A percentile compares a stretch with the other conserved stretches of the same genome.
Evolutionary conservation across 495 filamentous ascomycete species (phyloP).

Genomic region (Viridothelium virens): DNA sequence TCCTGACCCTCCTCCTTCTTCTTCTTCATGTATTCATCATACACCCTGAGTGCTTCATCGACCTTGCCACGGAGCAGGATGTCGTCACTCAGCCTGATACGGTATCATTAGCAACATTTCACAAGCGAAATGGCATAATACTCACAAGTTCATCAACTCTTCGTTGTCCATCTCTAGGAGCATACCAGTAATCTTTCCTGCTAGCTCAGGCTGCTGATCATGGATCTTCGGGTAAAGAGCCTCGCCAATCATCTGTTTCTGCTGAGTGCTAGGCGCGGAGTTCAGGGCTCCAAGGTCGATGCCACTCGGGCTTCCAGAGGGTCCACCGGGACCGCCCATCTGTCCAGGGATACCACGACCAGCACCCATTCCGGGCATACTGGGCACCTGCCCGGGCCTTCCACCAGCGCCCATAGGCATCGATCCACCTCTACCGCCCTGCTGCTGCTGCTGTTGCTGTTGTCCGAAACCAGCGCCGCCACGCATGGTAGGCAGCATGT

Average conservation of each 20-base stretch:
- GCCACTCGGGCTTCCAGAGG: constrained; percentile 25
- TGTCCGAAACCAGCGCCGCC: constrained; percentile 35
- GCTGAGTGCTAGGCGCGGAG: constrained; percentile 55
- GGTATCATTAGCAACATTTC: constrained; percentile 28
- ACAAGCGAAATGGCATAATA: constrained; percentile 28
- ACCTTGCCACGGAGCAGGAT: constrained; percentile 87
- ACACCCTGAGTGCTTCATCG: constrained; percentile 89
- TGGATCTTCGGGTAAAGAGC: constrained; percentile 97
- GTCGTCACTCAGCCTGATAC: constrained; percentile 74
- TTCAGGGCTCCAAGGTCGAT: constrained; percentile 43
- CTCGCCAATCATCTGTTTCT: constrained; percentile 98
- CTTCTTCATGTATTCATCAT: constrained; percentile 96
- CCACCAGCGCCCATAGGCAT: constrained; percentile 34
- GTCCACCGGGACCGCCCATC: constrained; percentile 37
- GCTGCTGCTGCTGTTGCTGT: constrained; percentile 47
- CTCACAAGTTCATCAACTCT: constrained; percentile 93
- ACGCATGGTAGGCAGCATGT: constrained; percentile 63
- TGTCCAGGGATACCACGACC: constrained; percentile 32
- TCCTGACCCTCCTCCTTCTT: constrained; percentile 38
- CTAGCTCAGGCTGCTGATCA: constrained; percentile 82
- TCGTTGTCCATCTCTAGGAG: constrained; percentile 96
- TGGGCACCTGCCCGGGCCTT: constrained; percentile 33
- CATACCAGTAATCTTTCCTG: constrained; percentile 99
- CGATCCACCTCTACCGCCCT: constrained; percentile 35
- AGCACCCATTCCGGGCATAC: neutral